Conservation (phyloP, 768 basidiomycete genomes). For the Ramaria rubella region DNA sequence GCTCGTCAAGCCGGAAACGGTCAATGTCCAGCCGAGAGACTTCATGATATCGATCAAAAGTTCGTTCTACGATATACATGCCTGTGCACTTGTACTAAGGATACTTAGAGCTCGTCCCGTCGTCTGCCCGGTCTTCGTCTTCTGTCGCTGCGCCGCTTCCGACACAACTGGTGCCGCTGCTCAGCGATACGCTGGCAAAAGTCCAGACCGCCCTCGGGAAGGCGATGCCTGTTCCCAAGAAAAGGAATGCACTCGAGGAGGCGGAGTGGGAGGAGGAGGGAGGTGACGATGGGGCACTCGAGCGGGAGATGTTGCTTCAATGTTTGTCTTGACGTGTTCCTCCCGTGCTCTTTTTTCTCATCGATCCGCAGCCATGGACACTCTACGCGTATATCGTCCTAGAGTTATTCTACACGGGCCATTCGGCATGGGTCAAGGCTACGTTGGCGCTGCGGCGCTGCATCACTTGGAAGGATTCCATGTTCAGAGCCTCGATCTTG, state of each 20-base stretch:
- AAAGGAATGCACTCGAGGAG: conserved; percentile 82
- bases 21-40: conserved; percentile 77
- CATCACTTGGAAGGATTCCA: conserved; percentile 96
- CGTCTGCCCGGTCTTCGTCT: conserved; percentile 85
- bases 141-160: conserved; percentile 84
- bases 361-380: conserved; percentile 70
- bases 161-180: conserved; percentile 71
- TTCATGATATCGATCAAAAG: conserved; percentile 98
- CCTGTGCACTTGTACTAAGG: background rate
- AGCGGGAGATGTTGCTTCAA: conserved; percentile 83
- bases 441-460: conserved; percentile 83
- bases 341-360: conserved; percentile 7
- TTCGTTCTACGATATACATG: conserved; percentile 30
- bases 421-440: conserved; percentile 85
- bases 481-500: conserved; percentile 89
- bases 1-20: conserved; percentile 77
- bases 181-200: conserved; percentile 58
- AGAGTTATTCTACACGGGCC: conserved; percentile 77
- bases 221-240: conserved; percentile 76
- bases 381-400: conserved; percentile 83
- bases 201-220: conserved; percentile 67
- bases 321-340: conserved; percentile 39
- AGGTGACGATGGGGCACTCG: conserved; percentile 75
- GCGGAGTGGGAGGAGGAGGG: conserved; percentile 84
- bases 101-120: conserved; percentile 81